phyloP scores from a whole-genome alignment of 345 rosid species.

The Combretum micranthum region DNA sequence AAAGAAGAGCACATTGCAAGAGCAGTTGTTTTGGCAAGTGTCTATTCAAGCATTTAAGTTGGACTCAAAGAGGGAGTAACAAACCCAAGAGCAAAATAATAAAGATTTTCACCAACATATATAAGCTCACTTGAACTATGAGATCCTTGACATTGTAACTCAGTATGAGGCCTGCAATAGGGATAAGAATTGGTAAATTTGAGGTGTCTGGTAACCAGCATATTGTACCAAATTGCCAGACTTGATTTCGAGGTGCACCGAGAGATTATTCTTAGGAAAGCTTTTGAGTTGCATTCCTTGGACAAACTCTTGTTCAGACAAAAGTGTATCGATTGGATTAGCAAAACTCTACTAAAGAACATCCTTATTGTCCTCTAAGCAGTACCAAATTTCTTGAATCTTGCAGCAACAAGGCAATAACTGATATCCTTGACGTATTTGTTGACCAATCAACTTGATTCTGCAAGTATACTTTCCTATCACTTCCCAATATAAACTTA shows the following conservation, averaged over 20 bases:
- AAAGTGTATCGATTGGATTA: slow-evolving; percentile 36
- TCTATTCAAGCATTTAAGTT: slow-evolving; percentile 29
- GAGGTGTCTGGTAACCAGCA: slow-evolving; percentile 31
- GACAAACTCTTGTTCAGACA: slow-evolving; percentile 28
- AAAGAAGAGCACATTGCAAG: slow-evolving; percentile 44
- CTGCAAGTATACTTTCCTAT: slow-evolving; percentile 34
- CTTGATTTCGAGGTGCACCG: slow-evolving; percentile 24
- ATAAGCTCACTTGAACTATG: too few species aligned
- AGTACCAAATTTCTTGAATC: slow-evolving; percentile 53
- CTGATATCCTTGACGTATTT: slow-evolving; percentile 26
- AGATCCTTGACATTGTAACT: too few species aligned
- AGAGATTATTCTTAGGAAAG: slow-evolving; percentile 17
- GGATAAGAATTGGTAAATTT: slow-evolving; percentile 20
- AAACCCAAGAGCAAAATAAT: slow-evolving; percentile 43
- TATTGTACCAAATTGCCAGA: slow-evolving; percentile 31
- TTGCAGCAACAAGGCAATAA: slow-evolving; percentile 28
- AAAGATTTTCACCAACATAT: slow-evolving; percentile 34
- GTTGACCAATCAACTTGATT: slow-evolving; percentile 31
- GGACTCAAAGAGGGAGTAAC: slow-evolving; percentile 21
- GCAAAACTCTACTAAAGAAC: slow-evolving; percentile 51
- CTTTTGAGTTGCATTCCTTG: slow-evolving; percentile 37
- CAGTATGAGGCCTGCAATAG: slow-evolving; percentile 22
- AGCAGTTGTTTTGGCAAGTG: slow-evolving; percentile 41
- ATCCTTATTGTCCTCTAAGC: slow-evolving; percentile 17
- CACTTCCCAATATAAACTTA: slow-evolving; percentile 30